These are phyloP conservation scores for Mycena kentingensis DNA, from an alignment of 768 basidiomycete species.

Conservation along the genomic window DNA sequence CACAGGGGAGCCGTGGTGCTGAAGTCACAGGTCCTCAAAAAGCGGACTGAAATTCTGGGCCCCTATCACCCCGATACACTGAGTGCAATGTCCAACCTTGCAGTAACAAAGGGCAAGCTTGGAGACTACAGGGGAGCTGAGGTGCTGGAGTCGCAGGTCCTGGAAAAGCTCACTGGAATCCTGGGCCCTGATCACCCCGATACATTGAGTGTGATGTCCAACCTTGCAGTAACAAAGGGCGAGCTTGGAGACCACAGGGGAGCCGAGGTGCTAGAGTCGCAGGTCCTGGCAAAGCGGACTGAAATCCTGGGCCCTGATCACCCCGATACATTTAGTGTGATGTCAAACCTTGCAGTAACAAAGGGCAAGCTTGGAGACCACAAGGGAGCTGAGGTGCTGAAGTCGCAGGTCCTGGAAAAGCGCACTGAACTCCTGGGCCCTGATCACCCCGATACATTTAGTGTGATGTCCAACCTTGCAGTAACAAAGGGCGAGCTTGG, in stretches of 20 bases:
- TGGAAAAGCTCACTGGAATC: background rate
- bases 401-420: background rate
- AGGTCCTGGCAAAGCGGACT: background rate
- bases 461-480: background rate
- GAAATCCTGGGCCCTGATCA: background rate
- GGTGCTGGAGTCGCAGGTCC: background rate
- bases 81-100: background rate
- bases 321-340: background rate
- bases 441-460: background rate
- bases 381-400: background rate
- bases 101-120: background rate
- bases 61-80: constrained; percentile 17
- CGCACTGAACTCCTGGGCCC: background rate
- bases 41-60: constrained; percentile 11
- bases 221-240: background rate
- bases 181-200: background rate
- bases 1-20: background rate
- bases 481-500: background rate
- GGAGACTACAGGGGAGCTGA: background rate
- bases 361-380: background rate
- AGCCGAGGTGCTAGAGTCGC: background rate
- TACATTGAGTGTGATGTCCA: background rate
- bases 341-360: background rate
- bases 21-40: constrained; percentile 7
- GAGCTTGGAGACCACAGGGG: background rate